Evolutionary conservation across 2,329 filamentous ascomycete genomes (phyloP).

Genomic region (Colletotrichum sp.): DNA sequence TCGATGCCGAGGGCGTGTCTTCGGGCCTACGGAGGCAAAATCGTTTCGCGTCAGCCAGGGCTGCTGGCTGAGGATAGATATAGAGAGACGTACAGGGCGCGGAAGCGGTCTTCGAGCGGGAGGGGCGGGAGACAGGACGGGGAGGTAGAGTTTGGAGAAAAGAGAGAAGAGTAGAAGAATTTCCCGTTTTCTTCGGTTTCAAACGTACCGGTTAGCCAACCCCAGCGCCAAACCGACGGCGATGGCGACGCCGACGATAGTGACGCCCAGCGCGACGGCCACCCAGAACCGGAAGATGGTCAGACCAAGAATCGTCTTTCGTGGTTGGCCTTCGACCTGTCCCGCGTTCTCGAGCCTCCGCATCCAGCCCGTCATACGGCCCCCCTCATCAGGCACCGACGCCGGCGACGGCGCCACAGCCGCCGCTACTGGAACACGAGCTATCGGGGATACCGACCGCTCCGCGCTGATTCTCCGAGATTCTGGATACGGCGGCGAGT

Average conservation of each 20-base stretch:
- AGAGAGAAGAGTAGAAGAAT: background rate
- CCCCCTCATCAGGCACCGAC: background rate
- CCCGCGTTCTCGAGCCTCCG: slow-evolving; percentile 1
- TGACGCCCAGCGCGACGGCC: slow-evolving; percentile 12
- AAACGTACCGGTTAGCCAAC: slow-evolving; percentile 19
- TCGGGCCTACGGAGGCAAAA: background rate
- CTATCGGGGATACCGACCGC: background rate
- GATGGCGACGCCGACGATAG: slow-evolving; percentile 16
- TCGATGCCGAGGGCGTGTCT: background rate
- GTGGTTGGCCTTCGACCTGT: background rate
- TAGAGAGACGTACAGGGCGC: background rate
- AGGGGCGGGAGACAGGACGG: background rate
- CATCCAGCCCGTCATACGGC: background rate
- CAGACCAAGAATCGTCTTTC: slow-evolving; percentile 15
- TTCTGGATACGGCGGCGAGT: slow-evolving; percentile 1
- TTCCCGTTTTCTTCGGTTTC: background rate
- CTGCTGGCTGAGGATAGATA: background rate
- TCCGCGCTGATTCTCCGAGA: background rate
- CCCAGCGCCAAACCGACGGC: slow-evolving; percentile 18
- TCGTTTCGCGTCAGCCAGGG: slow-evolving; percentile 17
- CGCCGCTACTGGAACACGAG: background rate
- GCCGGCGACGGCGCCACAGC: background rate
- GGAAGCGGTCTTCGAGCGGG: background rate
- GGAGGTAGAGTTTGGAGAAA: background rate
- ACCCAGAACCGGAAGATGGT: slow-evolving; percentile 18